Evolutionary conservation across 208 protist species (phyloP), one percentile per base, ranked within the genome.

Genomic region (Crithidia bombi): DNA sequence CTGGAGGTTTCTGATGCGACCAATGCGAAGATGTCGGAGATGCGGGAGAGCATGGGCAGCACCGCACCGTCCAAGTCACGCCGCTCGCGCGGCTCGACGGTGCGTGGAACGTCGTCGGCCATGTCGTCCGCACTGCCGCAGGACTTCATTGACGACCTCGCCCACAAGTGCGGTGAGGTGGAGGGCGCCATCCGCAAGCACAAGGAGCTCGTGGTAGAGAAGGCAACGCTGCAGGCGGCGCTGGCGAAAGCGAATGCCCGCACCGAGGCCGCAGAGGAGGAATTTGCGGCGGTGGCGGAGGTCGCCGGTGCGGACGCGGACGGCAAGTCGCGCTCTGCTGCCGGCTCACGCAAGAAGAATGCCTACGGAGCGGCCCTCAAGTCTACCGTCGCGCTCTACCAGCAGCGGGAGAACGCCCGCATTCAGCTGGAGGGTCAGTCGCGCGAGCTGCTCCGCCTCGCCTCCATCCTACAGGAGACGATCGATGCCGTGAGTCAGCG

Each of bases 81-180:
- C 65, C 71, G 68, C 65, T 61, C 39, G n/a, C 69, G 54, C 21
- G 50, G n/a, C 32, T 66, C 54, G 55, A 32, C 39, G 50, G 23
- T 43, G 19, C 72, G 69, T 38, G 56, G 65, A 19, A 33, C 32
- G 14, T 23, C 41, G 23, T 65, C 68, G 23, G 44, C 51, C 49
- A 26, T 23, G 28, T 50, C 47, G 11, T 36, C 50, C 15, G 36
- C 47, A 15, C 65, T 92, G 15, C 81, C 83, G 36, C 79, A 79
- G 36, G 88, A 91, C 54, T 78, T 87, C 32, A 73, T 89, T 21
- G 78, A 87, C 35, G 76, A 89, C 30, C 55, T 91, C 21, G 59
- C 72, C 28, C 62, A 81, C 72, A 84, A 86, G 65, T 75, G 81
- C 23, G 76, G 83, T 36, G 83, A 83, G 14, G 70, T 85, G 49